Percentiles rank a stretch among this genome's conserved stretches.
Evolutionary conservation across 2,329 filamentous ascomycete species (phyloP).

Genomic region (Phialophora expanda): DNA sequence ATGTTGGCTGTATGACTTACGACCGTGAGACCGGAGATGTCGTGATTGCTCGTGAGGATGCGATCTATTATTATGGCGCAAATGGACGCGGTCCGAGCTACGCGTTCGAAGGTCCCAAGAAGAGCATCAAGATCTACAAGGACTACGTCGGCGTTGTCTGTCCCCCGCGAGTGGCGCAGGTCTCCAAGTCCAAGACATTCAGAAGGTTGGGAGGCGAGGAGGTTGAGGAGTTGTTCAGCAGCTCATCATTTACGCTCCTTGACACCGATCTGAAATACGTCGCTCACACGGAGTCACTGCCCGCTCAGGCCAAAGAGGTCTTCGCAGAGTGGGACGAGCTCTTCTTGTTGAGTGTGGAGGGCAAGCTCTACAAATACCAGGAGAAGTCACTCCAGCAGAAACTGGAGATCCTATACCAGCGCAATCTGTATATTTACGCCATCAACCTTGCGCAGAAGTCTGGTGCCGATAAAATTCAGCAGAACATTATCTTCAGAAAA

Average conservation of each 20-base stretch:
- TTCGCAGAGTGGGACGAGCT: constrained; percentile 91
- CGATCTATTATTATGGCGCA: constrained; percentile 88
- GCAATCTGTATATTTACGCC: constrained; percentile 88
- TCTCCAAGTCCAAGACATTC: constrained; percentile 64
- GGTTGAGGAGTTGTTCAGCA: constrained; percentile 80
- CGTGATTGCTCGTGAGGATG: constrained; percentile 91
- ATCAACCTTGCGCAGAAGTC: constrained; percentile 92
- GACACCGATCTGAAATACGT: constrained; percentile 90
- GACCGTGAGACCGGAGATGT: constrained; percentile 81
- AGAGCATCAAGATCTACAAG: constrained; percentile 74
- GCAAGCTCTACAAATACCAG: constrained; percentile 89
- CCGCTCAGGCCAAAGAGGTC: constrained; percentile 77
- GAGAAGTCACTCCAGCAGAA: constrained; percentile 90
- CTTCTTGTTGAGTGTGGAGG: constrained; percentile 87
- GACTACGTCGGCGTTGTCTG: constrained; percentile 89
- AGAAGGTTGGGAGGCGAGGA: constrained; percentile 74
- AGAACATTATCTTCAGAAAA: constrained; percentile 88
- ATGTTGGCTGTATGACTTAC: constrained; percentile 91
- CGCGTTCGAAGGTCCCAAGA: constrained; percentile 91
- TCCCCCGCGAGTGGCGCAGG: constrained; percentile 67
- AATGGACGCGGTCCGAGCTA: constrained; percentile 86
- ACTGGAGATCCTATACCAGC: constrained; percentile 89
- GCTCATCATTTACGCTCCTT: constrained; percentile 86
- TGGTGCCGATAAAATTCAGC: constrained; percentile 77
- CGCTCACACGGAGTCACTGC: constrained; percentile 83